These are phyloP conservation scores for Clarireedia sp. DNA, from an alignment of 2,329 filamentous ascomycete genomes.

Conservation along the genomic window DNA sequence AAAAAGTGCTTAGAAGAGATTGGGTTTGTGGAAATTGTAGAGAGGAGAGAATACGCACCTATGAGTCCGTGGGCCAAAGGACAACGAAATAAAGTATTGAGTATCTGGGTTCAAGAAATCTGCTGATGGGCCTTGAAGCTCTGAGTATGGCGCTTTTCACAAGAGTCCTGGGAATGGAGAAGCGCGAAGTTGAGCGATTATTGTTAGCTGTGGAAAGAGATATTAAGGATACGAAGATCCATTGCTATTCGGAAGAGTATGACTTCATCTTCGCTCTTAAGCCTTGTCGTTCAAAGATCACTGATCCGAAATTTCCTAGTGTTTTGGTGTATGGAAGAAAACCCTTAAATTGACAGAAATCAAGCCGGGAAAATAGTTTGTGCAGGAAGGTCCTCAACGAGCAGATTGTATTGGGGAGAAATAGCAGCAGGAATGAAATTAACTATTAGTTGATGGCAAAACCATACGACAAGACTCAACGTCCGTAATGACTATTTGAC, in stretches of 20 bases:
- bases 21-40: constrained; percentile 23
- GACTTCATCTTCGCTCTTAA: background rate
- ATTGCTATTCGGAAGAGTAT: constrained; percentile 9
- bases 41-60: constrained; percentile 24
- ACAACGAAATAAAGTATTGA: constrained; percentile 21
- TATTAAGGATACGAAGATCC: constrained; percentile 10
- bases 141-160: constrained; percentile 17
- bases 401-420: background rate
- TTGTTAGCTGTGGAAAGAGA: constrained; percentile 11
- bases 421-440: too few relatives aligned
- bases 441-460: too few relatives aligned
- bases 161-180: constrained; percentile 19
- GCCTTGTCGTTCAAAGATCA: too few relatives aligned
- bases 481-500: too few relatives aligned
- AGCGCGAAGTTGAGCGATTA: constrained; percentile 26
- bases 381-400: too few relatives aligned
- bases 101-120: constrained; percentile 19
- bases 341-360: background rate
- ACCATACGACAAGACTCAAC: too few relatives aligned
- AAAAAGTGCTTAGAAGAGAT: constrained; percentile 25
- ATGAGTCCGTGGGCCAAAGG: constrained; percentile 24
- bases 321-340: constrained; percentile 2
- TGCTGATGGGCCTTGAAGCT: constrained; percentile 14
- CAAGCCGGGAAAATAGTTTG: background rate
- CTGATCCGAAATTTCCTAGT: background rate